These are phyloP conservation scores for Hypoxylon lienhwacheense DNA, from an alignment of 495 filamentous ascomycete genomes.

Conservation along the genomic window DNA sequence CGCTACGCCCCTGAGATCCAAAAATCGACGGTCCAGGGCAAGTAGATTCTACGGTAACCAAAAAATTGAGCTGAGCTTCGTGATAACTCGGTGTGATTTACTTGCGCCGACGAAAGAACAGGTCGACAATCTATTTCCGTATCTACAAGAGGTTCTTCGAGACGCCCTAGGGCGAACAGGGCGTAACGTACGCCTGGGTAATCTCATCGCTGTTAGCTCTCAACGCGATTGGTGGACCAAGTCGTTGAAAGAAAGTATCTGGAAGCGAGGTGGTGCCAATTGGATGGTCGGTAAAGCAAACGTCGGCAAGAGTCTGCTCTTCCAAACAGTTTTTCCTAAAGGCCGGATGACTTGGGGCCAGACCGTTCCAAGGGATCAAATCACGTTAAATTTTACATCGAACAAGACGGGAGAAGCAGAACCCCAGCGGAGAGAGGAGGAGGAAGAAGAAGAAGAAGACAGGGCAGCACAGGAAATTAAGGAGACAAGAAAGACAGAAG, in stretches of 20 bases:
- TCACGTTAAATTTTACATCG: slow-evolving; percentile 39
- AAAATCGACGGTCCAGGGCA: slow-evolving; percentile 70
- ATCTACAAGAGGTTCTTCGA: slow-evolving; percentile 71
- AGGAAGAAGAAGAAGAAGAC: slow-evolving; percentile 29
- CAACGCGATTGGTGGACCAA: slow-evolving; percentile 87
- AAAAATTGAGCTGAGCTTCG: slow-evolving; percentile 74
- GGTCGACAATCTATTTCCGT: slow-evolving; percentile 81
- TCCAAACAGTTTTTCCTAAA: slow-evolving; percentile 83
- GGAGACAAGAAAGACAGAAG: slow-evolving; percentile 21
- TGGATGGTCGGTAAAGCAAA: slow-evolving; percentile 99
- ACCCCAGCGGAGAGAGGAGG: slow-evolving; percentile 23
- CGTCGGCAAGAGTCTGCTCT: slow-evolving; percentile 92
- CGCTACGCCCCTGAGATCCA: slow-evolving; percentile 66
- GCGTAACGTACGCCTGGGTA: slow-evolving; percentile 71
- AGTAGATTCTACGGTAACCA: slow-evolving; percentile 63
- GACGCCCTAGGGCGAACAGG: slow-evolving; percentile 64
- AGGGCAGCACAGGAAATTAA: slow-evolving; percentile 32
- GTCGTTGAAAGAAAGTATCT: slow-evolving; percentile 80
- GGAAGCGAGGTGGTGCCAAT: slow-evolving; percentile 75
- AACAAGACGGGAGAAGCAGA: slow-evolving; percentile 19
- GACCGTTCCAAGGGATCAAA: slow-evolving; percentile 39
- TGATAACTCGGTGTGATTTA: slow-evolving; percentile 88
- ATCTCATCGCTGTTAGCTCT: slow-evolving; percentile 80
- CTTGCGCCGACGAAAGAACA: slow-evolving; percentile 77
- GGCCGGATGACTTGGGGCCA: slow-evolving; percentile 61